Base-by-base conservation (phyloP, 2,329 filamentous ascomycete genomes). In the Cladophialophora exuberans region DNA sequence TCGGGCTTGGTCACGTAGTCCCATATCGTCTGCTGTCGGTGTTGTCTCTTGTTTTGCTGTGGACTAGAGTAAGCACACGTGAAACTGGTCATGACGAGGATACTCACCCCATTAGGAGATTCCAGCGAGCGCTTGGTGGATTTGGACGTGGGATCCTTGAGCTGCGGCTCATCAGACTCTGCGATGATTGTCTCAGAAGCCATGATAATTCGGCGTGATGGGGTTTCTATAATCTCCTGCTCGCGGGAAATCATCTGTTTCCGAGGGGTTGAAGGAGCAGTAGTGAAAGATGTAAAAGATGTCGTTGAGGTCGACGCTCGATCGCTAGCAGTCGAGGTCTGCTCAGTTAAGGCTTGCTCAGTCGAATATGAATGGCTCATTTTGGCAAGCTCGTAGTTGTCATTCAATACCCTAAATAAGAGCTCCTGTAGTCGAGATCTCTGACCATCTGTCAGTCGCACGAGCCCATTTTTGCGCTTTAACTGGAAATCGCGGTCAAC, bases 331-430 rank as follows among this genome's bases (percentile, higher is more conserved):
- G n/a, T n/a, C n/a, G 43, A 39, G 4, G 25, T 28, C 13, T n/a
- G n/a, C n/a, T n/a, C n/a, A n/a, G n/a, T n/a, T n/a, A 7, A 7
- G 5, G 20, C 36, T 25, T 30, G 17, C 18, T 41, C 30, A 35
- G 33, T 47, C 13, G 47, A 60, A 11, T 52, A 65, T 4, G 66
- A 39, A 25, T 73, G 45, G 39, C 69, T 70, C 6, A 68, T 31
- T 7, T 35, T 46, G 6, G 56, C 51, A 4, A 64, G 50, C 38
- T 52, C 28, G 17, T 47, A 59, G 42, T 74, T 68, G 28, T 73
- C 68, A 3, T 66, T 42, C 20, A 75, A 56, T 11, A 69, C 44
- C 2, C 61, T 49, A 22, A 62, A 36, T 9, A 76, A 54, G 28
- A 69, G 63, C 13, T 57, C 25, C 18, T 72, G 51, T 15, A 71